phyloP scores from a whole-genome alignment of 2,329 filamentous ascomycete genomes.

The Delphinella strobiligena region DNA sequence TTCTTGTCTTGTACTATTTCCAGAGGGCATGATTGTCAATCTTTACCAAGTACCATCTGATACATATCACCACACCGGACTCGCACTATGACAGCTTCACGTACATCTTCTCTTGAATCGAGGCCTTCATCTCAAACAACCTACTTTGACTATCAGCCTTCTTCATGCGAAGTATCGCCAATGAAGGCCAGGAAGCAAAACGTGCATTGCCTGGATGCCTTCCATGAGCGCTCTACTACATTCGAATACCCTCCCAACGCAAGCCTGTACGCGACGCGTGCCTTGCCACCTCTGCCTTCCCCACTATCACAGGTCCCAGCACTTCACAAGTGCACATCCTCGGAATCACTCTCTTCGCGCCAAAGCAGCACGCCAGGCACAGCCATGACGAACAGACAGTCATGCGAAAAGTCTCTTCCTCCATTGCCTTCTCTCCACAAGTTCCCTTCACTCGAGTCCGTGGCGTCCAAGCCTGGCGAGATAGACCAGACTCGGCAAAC shows the following conservation, averaged over 20 bases:
- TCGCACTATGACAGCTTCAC: too few relatives aligned
- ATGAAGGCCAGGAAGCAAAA: slow-evolving; percentile 5
- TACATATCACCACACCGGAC: background rate
- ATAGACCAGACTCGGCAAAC: too few relatives aligned
- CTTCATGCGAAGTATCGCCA: slow-evolving; percentile 5
- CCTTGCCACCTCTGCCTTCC: slow-evolving; percentile 11
- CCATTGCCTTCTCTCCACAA: slow-evolving; percentile 9
- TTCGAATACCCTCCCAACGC: slow-evolving; percentile 11
- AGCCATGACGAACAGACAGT: slow-evolving; percentile 7
- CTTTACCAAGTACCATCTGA: too few relatives aligned
- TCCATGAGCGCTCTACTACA: slow-evolving; percentile 8
- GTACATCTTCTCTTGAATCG: slow-evolving; percentile 1
- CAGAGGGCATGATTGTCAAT: too few relatives aligned
- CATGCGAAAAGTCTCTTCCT: slow-evolving; percentile 9
- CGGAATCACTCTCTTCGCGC: slow-evolving; percentile 9
- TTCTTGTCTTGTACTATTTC: too few relatives aligned
- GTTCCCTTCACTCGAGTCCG: slow-evolving; percentile 11
- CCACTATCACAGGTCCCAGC: slow-evolving; percentile 2
- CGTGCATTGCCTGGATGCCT: slow-evolving; percentile 10
- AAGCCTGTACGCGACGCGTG: slow-evolving; percentile 10
- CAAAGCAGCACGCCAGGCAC: slow-evolving; percentile 4
- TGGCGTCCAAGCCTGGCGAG: slow-evolving; percentile 3
- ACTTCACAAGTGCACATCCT: slow-evolving; percentile 9
- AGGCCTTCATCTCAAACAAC: slow-evolving; percentile 6
- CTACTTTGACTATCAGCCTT: slow-evolving; percentile 8